phyloP scores from a whole-genome alignment of 768 basidiomycete species.

The Kwoniella dejecticola region DNA sequence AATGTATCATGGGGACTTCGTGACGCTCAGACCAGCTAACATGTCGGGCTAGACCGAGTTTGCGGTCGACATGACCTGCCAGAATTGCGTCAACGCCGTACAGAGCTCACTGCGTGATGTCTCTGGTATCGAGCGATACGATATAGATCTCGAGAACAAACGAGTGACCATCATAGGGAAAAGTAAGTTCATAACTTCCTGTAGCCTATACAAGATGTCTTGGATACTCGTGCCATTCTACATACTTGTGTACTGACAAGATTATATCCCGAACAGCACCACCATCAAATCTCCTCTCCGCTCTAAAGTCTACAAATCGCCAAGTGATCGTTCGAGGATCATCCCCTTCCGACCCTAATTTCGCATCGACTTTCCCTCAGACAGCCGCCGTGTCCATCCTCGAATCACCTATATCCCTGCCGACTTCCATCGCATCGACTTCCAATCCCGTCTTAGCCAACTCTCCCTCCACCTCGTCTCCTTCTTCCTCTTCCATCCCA shows the following conservation, averaged over 20 bases:
- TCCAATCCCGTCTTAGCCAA: conserved; percentile 33
- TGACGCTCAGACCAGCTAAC: conserved; percentile 10
- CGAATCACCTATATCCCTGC: conserved; percentile 52
- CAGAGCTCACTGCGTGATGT: conserved; percentile 37
- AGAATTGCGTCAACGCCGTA: conserved; percentile 53
- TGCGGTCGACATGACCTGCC: conserved; percentile 56
- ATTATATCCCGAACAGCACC: conserved; percentile 31
- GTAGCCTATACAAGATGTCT: no score
- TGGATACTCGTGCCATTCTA: not conserved
- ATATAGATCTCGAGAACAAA: conserved; percentile 53
- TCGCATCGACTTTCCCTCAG: conserved; percentile 15
- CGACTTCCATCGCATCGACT: conserved; percentile 37
- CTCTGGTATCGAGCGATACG: conserved; percentile 50
- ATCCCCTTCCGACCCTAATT: conserved; percentile 26
- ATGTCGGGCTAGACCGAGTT: conserved; percentile 49
- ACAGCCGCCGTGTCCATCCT: conserved; percentile 53
- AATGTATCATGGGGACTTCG: not conserved
- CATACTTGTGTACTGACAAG: not conserved
- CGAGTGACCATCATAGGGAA: conserved; percentile 52
- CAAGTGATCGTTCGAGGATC: conserved; percentile 52
- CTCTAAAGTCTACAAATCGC: conserved; percentile 47
- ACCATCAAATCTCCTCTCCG: conserved; percentile 44
- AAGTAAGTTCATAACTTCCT: conserved; percentile 28
- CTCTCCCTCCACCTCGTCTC: conserved; percentile 12
- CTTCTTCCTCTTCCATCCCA: not conserved